Evolutionary conservation across 805 yeast species (phyloP), one percentile per base, ranked within the genome.

Genomic region (Ogataea naganishii): DNA sequence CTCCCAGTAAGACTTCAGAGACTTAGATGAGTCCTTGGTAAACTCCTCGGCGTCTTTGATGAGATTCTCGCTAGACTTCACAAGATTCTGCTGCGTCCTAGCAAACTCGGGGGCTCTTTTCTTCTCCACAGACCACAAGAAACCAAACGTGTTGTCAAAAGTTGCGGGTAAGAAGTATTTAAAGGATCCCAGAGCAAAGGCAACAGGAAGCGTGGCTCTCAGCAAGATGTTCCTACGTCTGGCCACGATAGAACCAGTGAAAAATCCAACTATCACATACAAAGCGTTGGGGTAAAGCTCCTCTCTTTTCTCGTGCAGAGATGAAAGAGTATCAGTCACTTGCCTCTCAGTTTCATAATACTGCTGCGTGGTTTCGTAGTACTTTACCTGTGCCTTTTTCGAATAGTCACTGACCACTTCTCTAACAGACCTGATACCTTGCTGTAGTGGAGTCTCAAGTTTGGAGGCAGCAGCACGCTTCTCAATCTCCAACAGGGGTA

Each of bases 151-250:
- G 51, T 80, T 82, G 24, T 47, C 44, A 44, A 71, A 82, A 0
- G 95, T 85, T 29, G 65, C 56, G 12, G 95, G 95, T 44, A 83
- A 64, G 43, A 81, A 76, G 50, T 70, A 65, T 36, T 62, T 70
- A 58, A 85, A 82, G 1, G 89, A 74, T 5, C 60, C 67, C 18
- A 69, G 37, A 10, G 88, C 92, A 31, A 79, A 64, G 0, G 61
- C 56, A 3, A 76, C 33, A 2, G 95, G 95, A 11, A 69, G 57
- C 1, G 68, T 37, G 3, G 66, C 60, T 44, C 76, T 72, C 9
- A 80, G 46, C 3, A 76, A 30, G 14, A 76, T 40, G 33, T 73
- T 73, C 34, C 80, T 65, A 43, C 77, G 73, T 45, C 94, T 80
- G 2, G 92, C 72, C 29, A 76, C 43, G 30, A 84, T 76, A 26